Percentiles rank a stretch among this genome's conserved stretches.
Evolutionary conservation across 768 basidiomycete genomes (phyloP).

Genomic region (Piloderma croceum): DNA sequence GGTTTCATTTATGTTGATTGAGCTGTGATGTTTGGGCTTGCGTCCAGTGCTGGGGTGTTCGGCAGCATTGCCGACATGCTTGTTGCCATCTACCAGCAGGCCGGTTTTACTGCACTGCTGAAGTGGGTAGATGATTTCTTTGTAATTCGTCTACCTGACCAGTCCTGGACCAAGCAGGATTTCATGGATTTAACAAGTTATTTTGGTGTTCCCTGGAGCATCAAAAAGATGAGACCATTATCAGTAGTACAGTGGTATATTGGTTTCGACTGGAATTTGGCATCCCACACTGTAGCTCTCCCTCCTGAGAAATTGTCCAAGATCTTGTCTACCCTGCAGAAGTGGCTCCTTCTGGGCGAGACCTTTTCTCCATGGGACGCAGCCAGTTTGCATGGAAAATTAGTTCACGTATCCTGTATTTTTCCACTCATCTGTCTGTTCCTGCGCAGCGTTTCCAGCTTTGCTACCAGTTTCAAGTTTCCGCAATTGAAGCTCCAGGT

Average conservation of each 20-base stretch:
- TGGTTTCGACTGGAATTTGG: constrained; percentile 34
- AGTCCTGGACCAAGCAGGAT: too few species aligned
- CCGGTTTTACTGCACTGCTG: too few species aligned
- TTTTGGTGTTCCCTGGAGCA: constrained; percentile 30
- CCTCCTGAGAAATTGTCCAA: constrained; percentile 18
- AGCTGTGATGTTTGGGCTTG: constrained; percentile 26
- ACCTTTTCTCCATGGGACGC: constrained; percentile 17
- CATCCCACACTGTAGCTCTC: constrained; percentile 15
- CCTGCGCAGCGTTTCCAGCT: constrained; percentile 15
- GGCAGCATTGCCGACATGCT: constrained; percentile 31
- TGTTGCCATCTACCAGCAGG: constrained; percentile 20
- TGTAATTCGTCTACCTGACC: too few species aligned
- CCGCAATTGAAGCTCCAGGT: constrained; percentile 9
- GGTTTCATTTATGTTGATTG: constrained; percentile 30
- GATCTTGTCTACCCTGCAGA: constrained; percentile 7
- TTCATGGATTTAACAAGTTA: too few species aligned
- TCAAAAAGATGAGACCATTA: constrained; percentile 19
- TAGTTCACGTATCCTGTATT: constrained; percentile 26
- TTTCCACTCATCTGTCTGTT: constrained; percentile 22
- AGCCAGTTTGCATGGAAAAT: too few species aligned
- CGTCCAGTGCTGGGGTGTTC: constrained; percentile 31
- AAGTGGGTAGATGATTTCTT: too few species aligned
- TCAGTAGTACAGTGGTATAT: constrained; percentile 21
- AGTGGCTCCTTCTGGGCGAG: constrained; percentile 6
- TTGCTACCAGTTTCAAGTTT: constrained; percentile 16